Percentiles rank a stretch among this genome's conserved stretches.
Conservation (phyloP, 148 eudicot genomes). For the Silene latifolia region DNA sequence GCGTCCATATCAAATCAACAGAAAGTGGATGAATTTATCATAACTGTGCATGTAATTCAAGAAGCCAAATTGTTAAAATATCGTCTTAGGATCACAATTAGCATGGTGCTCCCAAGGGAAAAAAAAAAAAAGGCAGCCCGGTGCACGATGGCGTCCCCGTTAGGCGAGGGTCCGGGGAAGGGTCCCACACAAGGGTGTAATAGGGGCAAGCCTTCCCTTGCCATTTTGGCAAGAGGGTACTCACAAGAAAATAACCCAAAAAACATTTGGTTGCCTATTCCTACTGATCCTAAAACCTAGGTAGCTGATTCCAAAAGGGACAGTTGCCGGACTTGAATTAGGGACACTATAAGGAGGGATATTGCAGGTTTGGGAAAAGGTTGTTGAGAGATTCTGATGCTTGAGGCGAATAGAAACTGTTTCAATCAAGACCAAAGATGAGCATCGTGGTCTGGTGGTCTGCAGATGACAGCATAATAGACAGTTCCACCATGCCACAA, state of each 20-base stretch:
- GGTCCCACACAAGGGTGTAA: too few species aligned
- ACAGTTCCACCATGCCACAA: too few species aligned
- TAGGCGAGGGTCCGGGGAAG: too few species aligned
- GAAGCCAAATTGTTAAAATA: not conserved
- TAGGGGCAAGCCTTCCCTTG: too few species aligned
- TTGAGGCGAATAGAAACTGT: not conserved
- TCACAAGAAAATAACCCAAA: not conserved
- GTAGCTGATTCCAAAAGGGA: slow-evolving; percentile 2
- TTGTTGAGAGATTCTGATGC: not conserved
- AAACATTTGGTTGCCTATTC: not conserved
- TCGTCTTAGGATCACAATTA: slow-evolving; percentile 1
- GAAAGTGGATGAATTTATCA: not conserved
- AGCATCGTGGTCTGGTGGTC: not conserved
- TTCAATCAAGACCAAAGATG: not conserved
- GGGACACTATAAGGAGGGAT: not conserved
- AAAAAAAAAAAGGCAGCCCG: too few species aligned
- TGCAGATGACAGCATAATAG: too few species aligned
- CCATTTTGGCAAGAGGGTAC: too few species aligned
- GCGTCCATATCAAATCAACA: not conserved
- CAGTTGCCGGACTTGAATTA: not conserved
- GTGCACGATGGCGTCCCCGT: too few species aligned
- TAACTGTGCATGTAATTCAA: not conserved
- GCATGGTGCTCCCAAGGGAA: not conserved
- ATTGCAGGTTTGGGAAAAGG: not conserved
- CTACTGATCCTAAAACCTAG: not conserved